Conservation (phyloP, 495 filamentous ascomycete genomes). For the Penicillium psychrofluorescens region DNA sequence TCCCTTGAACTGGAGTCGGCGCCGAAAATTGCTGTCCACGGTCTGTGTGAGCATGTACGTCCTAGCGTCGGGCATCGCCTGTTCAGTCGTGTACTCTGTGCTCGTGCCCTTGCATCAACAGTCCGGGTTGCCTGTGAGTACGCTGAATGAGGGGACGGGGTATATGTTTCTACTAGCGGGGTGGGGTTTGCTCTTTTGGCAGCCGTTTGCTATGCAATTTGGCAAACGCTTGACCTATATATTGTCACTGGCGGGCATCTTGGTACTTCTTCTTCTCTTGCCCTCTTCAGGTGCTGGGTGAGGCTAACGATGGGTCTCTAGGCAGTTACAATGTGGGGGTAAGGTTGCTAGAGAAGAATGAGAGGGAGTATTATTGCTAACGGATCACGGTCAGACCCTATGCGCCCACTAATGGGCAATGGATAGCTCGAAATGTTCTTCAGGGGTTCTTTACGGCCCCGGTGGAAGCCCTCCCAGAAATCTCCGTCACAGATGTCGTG, state of each 20-base stretch:
- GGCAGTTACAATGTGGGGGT: constrained; percentile 37
- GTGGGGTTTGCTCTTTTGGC: constrained; percentile 62
- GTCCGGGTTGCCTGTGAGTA: constrained; percentile 44
- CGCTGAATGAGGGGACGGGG: constrained; percentile 54
- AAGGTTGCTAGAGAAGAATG: not conserved
- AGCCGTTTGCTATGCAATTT: constrained; percentile 59
- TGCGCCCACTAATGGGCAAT: constrained; percentile 46
- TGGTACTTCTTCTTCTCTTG: constrained; percentile 21
- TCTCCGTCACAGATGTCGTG: constrained; percentile 53
- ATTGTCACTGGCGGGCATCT: constrained; percentile 46
- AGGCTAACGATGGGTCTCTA: constrained; percentile 1
- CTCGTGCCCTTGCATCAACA: constrained; percentile 49
- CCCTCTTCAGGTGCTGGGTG: not conserved
- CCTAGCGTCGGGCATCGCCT: constrained; percentile 51
- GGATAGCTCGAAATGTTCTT: constrained; percentile 56
- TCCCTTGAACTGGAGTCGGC: constrained; percentile 54
- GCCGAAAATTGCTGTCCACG: constrained; percentile 47
- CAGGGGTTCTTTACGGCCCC: constrained; percentile 60
- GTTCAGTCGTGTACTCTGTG: constrained; percentile 56
- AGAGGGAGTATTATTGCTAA: not conserved
- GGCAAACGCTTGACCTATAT: constrained; percentile 61
- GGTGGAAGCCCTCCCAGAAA: constrained; percentile 57
- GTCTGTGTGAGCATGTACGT: constrained; percentile 38
- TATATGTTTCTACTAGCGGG: constrained; percentile 58
- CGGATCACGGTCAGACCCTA: constrained; percentile 22